Conservation (phyloP, 768 basidiomycete species). For the Dioszegia aurantiaca region DNA sequence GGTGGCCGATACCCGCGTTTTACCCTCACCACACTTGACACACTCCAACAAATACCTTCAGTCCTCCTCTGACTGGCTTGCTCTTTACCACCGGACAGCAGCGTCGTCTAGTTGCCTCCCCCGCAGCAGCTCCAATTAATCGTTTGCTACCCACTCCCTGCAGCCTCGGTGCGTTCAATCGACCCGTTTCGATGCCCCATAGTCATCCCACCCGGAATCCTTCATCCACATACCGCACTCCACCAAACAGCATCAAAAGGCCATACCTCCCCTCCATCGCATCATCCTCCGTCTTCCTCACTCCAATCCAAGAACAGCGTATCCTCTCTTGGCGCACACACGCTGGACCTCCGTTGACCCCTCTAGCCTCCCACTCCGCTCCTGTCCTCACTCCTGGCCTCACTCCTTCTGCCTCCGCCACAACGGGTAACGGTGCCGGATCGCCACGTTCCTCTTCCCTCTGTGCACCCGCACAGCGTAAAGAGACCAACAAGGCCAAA, state of each 20-base stretch:
- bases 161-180: background rate
- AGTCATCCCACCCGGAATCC: slow-evolving; percentile 6
- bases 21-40: too few relatives aligned
- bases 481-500: slow-evolving; percentile 3
- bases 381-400: slow-evolving; percentile 2
- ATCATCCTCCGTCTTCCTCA: slow-evolving; percentile 16
- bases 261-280: slow-evolving; percentile 11
- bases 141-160: background rate
- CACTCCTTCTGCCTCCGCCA: background rate
- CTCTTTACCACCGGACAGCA: too few relatives aligned
- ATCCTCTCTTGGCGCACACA: slow-evolving; percentile 22
- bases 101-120: too few relatives aligned
- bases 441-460: background rate
- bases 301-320: slow-evolving; percentile 25
- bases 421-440: background rate
- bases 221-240: slow-evolving; percentile 2
- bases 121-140: too few relatives aligned
- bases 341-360: slow-evolving; percentile 5
- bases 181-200: background rate
- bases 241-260: background rate
- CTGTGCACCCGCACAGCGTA: background rate
- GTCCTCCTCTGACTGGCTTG: too few relatives aligned
- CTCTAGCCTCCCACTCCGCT: background rate
- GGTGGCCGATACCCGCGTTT: too few relatives aligned
- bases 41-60: too few relatives aligned